Evolutionary conservation across 305 asterid species (phyloP).

Genomic region (Fraxinus dipetala): DNA sequence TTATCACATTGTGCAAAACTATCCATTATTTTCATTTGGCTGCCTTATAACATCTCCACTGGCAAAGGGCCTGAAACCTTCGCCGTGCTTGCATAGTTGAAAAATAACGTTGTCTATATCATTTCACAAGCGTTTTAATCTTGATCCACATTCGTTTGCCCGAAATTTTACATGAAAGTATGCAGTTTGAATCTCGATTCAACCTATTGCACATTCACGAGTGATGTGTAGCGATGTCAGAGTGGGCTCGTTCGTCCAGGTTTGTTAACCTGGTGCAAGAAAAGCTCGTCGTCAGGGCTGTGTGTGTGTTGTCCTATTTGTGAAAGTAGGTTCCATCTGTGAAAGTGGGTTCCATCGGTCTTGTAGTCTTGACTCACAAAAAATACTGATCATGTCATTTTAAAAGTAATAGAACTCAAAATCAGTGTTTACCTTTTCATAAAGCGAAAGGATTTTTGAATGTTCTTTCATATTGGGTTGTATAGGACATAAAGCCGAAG

Average conservation of each 20-base stretch:
- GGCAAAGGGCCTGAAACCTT: neutral
- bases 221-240: neutral
- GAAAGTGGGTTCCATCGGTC: neutral
- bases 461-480: neutral
- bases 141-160: slow-evolving; percentile 61
- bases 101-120: neutral
- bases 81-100: neutral
- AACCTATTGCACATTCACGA: neutral
- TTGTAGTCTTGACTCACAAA: neutral
- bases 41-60: neutral
- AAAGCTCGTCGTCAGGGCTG: neutral
- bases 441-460: neutral
- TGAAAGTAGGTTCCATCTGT: no score
- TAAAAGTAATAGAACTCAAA: no score
- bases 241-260: neutral
- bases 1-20: neutral
- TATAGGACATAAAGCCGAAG: neutral
- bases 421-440: neutral
- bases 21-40: neutral
- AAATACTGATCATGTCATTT: neutral
- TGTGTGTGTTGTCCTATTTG: neutral
- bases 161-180: neutral
- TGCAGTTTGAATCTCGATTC: neutral
- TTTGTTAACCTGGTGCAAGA: neutral
- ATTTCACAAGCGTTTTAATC: slow-evolving; percentile 65